These are phyloP conservation scores for Metrosideros polymorpha DNA, from an alignment of 441 rosid species.

Conservation along the genomic window DNA sequence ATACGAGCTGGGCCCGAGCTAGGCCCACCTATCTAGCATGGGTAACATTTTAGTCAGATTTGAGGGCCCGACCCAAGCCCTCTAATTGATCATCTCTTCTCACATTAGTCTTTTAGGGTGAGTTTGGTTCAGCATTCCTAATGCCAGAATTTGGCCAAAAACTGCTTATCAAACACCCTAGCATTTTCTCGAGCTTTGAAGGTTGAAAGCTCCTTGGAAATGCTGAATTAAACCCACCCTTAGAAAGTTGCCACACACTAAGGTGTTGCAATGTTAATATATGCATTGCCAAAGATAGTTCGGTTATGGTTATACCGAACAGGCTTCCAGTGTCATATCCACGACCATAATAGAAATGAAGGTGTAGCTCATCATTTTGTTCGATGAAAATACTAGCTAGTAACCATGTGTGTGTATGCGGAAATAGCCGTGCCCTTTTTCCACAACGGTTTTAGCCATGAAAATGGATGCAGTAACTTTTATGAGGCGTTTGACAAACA, in stretches of 20 bases:
- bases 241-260: neutral
- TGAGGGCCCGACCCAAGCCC: neutral
- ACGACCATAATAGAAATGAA: neutral
- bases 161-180: too few species aligned
- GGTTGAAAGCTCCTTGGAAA: too few species aligned
- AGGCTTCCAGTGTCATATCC: neutral
- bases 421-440: too few species aligned
- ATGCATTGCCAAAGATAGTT: neutral
- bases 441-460: neutral
- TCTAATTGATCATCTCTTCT: neutral
- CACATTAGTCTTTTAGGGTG: neutral
- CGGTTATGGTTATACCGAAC: neutral
- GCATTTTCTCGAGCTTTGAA: too few species aligned
- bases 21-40: neutral
- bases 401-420: too few species aligned
- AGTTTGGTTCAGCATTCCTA: too few species aligned
- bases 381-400: too few species aligned
- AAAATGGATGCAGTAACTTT: too few species aligned
- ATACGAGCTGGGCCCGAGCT: neutral
- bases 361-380: neutral
- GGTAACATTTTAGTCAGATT: neutral
- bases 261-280: neutral
- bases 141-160: too few species aligned
- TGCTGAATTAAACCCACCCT: too few species aligned
- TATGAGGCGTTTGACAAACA: neutral